Evolutionary conservation across 805 yeast species (phyloP), one percentile per base, ranked within the genome.

Genomic region (Priceomyces castillae): DNA sequence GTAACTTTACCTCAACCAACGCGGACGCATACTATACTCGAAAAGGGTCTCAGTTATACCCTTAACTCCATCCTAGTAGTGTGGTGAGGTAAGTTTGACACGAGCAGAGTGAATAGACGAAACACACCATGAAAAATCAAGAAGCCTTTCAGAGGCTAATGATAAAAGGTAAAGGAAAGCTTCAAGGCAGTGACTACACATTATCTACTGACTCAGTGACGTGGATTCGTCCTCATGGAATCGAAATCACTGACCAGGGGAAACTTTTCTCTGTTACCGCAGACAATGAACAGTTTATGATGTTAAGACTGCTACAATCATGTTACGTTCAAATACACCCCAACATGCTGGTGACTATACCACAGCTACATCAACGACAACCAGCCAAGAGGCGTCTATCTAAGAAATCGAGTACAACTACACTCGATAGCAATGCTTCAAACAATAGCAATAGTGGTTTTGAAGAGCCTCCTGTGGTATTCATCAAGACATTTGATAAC

Each of bases 241-340:
- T 70, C 7, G 48, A 49, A 36, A 64, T 69, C 37, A 61, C 65
- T 6, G 57, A 54, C 22, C 52, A 61, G 26, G 76, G 76, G 30
- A 60, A 62, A 36, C 43, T 71, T 33, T 60, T 52, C 41, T 65
- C 67, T 23, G 46, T 56, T 10, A 71, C 64, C 47, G 68, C 63
- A 19, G 49, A 48, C 17, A 65, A 60, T 28, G 52, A 54, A 38
- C 59, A 58, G 41, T 58, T 60, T 46, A 47, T 68, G 11, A 56
- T 70, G 9, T 47, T 69, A 25, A 62, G 59, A 34, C 59, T 57
- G 35, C 56, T 71, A 26, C 76, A 71, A 50, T 59, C 72, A 14
- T 70, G 76, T 51, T 62, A 53, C 42, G 66, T 71, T 10, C 74
- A 65, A 42, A 53, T 71, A 22, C 58, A 52, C 30, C 65, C 74